phyloP scores from a whole-genome alignment of 441 rosid species.

The Populus hybrid region DNA sequence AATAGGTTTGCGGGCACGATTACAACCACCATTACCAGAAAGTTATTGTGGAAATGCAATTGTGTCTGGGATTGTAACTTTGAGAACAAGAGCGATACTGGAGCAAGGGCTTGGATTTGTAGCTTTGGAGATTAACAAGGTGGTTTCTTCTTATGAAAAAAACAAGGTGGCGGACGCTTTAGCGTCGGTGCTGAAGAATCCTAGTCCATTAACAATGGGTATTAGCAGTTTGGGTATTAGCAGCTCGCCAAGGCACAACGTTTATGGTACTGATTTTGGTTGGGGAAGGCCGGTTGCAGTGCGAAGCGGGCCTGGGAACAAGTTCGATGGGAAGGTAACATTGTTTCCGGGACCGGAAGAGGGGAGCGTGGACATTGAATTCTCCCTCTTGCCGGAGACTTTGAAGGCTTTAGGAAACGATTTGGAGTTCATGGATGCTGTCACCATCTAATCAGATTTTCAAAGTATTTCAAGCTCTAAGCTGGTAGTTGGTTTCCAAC shows the following conservation, averaged over 20 bases:
- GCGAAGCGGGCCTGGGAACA: constrained; percentile 25
- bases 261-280: constrained; percentile 43
- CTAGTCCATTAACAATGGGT: not conserved
- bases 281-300: constrained; percentile 45
- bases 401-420: constrained; percentile 14
- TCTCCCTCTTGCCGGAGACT: constrained; percentile 15
- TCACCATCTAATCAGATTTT: not conserved
- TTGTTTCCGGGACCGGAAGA: constrained; percentile 27
- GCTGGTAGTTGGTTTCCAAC: too few species aligned
- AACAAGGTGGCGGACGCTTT: not conserved
- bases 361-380: constrained; percentile 40
- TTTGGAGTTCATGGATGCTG: constrained; percentile 19
- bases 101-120: constrained; percentile 15
- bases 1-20: constrained; percentile 28
- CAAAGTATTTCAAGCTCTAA: too few species aligned
- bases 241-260: constrained; percentile 36
- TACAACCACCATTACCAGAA: constrained; percentile 18
- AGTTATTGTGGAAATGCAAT: constrained; percentile 33
- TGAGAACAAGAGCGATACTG: constrained; percentile 13
- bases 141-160: constrained; percentile 11
- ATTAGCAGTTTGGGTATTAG: not conserved
- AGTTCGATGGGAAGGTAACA: constrained; percentile 17
- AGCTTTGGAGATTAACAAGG: constrained; percentile 12
- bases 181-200: constrained; percentile 18
- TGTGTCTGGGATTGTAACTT: not conserved